Conservation (phyloP, 2,329 filamentous ascomycete genomes). For the Pseudogymnoascus sp. region DNA sequence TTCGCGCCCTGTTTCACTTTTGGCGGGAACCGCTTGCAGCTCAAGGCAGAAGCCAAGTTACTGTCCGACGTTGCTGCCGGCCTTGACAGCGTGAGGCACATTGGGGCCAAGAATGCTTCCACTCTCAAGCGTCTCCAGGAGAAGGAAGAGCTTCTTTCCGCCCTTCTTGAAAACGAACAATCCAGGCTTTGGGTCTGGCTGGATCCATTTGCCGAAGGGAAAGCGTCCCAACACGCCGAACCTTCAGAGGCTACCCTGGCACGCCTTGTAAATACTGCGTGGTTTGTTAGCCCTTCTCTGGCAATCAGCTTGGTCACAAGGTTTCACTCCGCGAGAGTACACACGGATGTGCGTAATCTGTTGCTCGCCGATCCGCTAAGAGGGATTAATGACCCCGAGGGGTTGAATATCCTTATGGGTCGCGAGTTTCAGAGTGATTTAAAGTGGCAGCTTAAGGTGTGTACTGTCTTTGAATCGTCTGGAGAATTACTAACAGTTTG, state of each 20-base stretch:
- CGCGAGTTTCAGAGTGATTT: conserved; percentile 69
- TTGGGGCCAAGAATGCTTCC: conserved; percentile 41
- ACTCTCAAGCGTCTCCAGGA: conserved; percentile 57
- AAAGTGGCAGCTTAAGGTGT: conserved; percentile 72
- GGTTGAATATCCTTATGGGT: conserved; percentile 73
- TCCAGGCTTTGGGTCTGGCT: conserved; percentile 82
- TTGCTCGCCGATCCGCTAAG: conserved; percentile 77
- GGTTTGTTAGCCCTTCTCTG: conserved; percentile 74
- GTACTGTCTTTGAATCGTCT: not conserved
- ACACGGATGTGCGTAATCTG: conserved; percentile 67
- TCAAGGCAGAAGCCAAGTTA: conserved; percentile 84
- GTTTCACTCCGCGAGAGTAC: conserved; percentile 66
- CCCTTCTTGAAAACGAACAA: conserved; percentile 78
- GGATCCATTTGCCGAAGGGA: conserved; percentile 55
- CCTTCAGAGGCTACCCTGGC: conserved; percentile 30
- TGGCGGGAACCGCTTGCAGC: conserved; percentile 83
- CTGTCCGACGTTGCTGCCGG: conserved; percentile 64
- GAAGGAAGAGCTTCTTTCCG: conserved; percentile 75
- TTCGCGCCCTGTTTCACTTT: conserved; percentile 84
- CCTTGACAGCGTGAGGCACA: conserved; percentile 54
- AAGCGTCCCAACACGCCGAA: conserved; percentile 29
- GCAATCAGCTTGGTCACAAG: conserved; percentile 77
- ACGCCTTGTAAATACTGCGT: conserved; percentile 69
- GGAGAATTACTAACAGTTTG: conserved; percentile 23
- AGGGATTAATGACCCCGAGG: conserved; percentile 71